Percentiles rank a stretch among this genome's conserved stretches.
Conservation (phyloP, 164 flowering plant genomes). For the Houttuynia cordata region DNA sequence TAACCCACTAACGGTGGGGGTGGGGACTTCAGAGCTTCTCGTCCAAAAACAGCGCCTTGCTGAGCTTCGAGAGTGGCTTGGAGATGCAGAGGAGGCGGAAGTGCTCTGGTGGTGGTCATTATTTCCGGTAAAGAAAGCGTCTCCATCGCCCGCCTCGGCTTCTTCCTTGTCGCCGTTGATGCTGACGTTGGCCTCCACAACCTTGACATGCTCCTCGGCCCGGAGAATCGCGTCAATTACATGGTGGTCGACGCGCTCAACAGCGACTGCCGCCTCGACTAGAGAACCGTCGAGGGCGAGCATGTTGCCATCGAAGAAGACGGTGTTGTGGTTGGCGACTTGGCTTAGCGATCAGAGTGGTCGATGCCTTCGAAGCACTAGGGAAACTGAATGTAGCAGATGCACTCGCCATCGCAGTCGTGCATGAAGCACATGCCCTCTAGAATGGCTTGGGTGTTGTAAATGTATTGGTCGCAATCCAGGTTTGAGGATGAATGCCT, state of each 20-base stretch:
- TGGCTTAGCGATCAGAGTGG: constrained; percentile 74
- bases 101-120: too few relatives aligned
- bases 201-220: constrained; percentile 87
- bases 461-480: constrained; percentile 73
- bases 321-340: constrained; percentile 78
- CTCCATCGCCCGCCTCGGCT: constrained; percentile 85
- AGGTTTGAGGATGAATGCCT: constrained; percentile 72
- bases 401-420: constrained; percentile 66
- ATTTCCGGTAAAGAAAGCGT: too few relatives aligned
- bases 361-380: constrained; percentile 84
- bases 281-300: constrained; percentile 92
- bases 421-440: constrained; percentile 92
- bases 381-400: constrained; percentile 79
- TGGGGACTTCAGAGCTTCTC: too few relatives aligned
- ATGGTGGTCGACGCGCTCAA: constrained; percentile 84
- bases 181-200: constrained; percentile 96
- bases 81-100: too few relatives aligned
- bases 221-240: constrained; percentile 91
- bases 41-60: too few relatives aligned
- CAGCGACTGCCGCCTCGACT: constrained; percentile 95
- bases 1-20: too few relatives aligned
- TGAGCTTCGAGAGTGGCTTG: too few relatives aligned
- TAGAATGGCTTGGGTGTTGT: constrained; percentile 51
- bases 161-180: constrained; percentile 94
- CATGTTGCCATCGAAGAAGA: constrained; percentile 81